These are phyloP conservation scores for Leptodermis oblonga DNA, from an alignment of 257 asterid species.

Conservation along the genomic window DNA sequence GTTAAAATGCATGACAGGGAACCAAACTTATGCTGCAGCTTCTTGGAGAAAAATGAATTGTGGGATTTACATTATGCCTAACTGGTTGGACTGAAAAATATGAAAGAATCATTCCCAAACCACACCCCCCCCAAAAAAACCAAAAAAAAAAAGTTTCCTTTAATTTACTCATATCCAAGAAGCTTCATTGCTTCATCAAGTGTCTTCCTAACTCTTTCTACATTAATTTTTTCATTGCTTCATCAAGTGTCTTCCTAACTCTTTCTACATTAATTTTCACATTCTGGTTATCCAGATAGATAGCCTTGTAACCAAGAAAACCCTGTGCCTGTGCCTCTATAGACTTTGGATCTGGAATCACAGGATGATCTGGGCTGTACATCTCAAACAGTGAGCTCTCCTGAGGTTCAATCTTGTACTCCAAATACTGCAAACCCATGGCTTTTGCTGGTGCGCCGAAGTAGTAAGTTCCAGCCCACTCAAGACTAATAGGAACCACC, in stretches of 20 bases:
- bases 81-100: no score
- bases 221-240: conserved; percentile 41
- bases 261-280: conserved; percentile 38
- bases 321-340: conserved; percentile 34
- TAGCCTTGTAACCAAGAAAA: conserved; percentile 20
- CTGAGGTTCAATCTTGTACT: conserved; percentile 47
- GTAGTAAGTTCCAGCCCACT: conserved; percentile 36
- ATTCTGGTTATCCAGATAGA: conserved; percentile 48
- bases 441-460: conserved; percentile 42
- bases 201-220: conserved; percentile 46
- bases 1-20: no score
- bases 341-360: conserved; percentile 35
- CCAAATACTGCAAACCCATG: conserved; percentile 44
- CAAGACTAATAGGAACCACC: conserved; percentile 37
- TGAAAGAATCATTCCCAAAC: no score
- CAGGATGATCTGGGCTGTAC: conserved; percentile 37
- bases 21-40: no score
- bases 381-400: conserved; percentile 46
- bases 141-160: no score
- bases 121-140: no score
- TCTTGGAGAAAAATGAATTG: background rate
- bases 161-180: no score
- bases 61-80: background rate
- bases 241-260: conserved; percentile 46
- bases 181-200: conserved; percentile 43